Evolutionary conservation across 805 yeast species (phyloP), one percentile per base, ranked within the genome.

Genomic region (Metschnikowia sp.): DNA sequence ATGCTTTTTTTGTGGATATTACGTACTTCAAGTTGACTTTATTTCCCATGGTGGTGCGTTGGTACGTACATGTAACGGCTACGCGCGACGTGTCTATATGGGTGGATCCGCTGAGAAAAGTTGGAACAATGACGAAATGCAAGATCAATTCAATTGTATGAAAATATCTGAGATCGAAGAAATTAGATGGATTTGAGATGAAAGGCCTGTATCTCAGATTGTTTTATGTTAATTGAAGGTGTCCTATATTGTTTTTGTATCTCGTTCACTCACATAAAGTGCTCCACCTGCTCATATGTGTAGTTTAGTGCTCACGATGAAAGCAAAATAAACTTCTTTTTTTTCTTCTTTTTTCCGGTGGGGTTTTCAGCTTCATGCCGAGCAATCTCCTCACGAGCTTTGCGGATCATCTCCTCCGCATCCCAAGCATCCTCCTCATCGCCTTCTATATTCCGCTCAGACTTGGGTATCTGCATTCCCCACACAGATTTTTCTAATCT

Each of bases 391-490:
- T 74, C 77, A 49, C 71, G 75, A 3, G 82, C 83, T 53, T 71
- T 72, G 26, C 77, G 64, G 19, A 83, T 70, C 75, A 79, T 69
- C 48, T 78, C 77, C 51, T 68, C 76, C 8, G 76, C 76, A 37
- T 77, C 83, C 59, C 73, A 70, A 35, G 72, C 77, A 47, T 75
- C 78, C 8, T 67, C 73, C n/a, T 55, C 62, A 2, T 57, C 62
- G 3, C 66, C 66, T 4, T 46, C 56, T 10, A 31, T 29, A 70
- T 64, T 10, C 63, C 64, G 31, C 65, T 65, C 75, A 0, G 68
- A 55, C 44, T 66, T 71, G 4, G 76, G 77, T 2, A 81, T 78
- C 44, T 66, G 71, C 1, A 94, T 86, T 0, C 95, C 95, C 95
- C 95, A 87, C 3, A 87, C 81, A 0, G 94, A 83, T 59, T 47